These are phyloP conservation scores for Ottelia alismoides DNA, from an alignment of 106 monocot genomes.

Conservation along the genomic window DNA sequence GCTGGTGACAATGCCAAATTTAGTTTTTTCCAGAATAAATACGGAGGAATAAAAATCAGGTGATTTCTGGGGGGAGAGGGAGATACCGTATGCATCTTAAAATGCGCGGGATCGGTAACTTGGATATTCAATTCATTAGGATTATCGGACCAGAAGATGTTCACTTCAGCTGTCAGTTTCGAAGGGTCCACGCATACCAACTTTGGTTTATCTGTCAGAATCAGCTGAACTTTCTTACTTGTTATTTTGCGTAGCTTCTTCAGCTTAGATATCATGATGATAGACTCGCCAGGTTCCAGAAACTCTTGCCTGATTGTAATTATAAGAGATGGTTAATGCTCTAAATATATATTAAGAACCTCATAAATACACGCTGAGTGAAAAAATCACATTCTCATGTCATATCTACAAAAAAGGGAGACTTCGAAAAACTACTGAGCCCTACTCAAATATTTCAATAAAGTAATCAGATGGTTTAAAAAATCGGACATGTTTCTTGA, in stretches of 20 bases:
- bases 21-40: neutral
- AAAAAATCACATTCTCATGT: too few relatives aligned
- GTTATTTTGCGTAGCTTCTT: constrained; percentile 73
- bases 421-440: too few relatives aligned
- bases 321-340: neutral
- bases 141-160: constrained; percentile 75
- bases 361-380: neutral
- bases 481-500: too few relatives aligned
- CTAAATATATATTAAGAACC: neutral
- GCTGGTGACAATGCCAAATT: constrained; percentile 16
- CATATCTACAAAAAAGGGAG: too few relatives aligned
- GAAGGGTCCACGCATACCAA: constrained; percentile 59
- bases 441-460: too few relatives aligned
- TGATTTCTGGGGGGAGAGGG: neutral
- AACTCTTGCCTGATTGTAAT: constrained; percentile 61
- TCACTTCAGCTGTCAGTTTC: constrained; percentile 42
- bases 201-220: constrained; percentile 83
- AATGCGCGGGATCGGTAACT: constrained; percentile 61
- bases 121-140: constrained; percentile 53
- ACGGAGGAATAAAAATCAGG: neutral
- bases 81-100: constrained; percentile 81
- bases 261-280: constrained; percentile 72
- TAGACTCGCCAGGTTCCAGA: constrained; percentile 69
- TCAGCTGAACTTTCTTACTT: constrained; percentile 90
- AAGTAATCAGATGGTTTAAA: too few relatives aligned